phyloP scores from a whole-genome alignment of 2,329 filamentous ascomycete species.

The Exophiala oligosperma region DNA sequence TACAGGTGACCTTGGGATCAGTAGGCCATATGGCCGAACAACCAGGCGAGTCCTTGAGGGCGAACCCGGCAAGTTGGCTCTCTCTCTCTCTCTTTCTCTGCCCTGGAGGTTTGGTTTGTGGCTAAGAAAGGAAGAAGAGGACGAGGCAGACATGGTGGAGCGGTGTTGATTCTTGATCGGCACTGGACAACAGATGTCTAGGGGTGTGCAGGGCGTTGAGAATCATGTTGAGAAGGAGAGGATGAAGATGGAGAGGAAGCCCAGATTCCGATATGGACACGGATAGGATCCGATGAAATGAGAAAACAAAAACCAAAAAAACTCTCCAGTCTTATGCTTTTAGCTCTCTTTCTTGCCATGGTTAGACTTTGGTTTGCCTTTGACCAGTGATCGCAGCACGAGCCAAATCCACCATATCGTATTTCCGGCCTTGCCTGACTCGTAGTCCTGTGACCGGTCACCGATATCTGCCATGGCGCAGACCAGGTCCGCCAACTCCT shows the following conservation, averaged over 20 bases:
- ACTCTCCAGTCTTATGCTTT: background rate
- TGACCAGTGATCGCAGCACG: slow-evolving; percentile 11
- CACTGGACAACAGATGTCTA: too few species aligned
- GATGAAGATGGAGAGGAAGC: too few species aligned
- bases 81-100: background rate
- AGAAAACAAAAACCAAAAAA: too few species aligned
- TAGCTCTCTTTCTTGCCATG: background rate
- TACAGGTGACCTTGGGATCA: too few species aligned
- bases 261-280: too few species aligned
- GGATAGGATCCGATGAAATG: too few species aligned
- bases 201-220: too few species aligned
- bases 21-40: background rate
- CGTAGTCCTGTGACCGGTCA: slow-evolving; percentile 32
- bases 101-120: background rate
- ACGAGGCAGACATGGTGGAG: too few species aligned
- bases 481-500: slow-evolving; percentile 35
- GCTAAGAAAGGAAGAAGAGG: too few species aligned
- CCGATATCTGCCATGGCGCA: slow-evolving; percentile 38
- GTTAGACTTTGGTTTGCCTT: background rate
- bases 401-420: slow-evolving; percentile 17
- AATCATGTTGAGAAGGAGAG: too few species aligned
- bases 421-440: slow-evolving; percentile 14
- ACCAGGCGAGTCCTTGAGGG: background rate
- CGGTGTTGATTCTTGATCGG: too few species aligned
- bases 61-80: background rate